phyloP scores from a whole-genome alignment of 2,329 filamentous ascomycete species.

The Gyromitra esculenta region DNA sequence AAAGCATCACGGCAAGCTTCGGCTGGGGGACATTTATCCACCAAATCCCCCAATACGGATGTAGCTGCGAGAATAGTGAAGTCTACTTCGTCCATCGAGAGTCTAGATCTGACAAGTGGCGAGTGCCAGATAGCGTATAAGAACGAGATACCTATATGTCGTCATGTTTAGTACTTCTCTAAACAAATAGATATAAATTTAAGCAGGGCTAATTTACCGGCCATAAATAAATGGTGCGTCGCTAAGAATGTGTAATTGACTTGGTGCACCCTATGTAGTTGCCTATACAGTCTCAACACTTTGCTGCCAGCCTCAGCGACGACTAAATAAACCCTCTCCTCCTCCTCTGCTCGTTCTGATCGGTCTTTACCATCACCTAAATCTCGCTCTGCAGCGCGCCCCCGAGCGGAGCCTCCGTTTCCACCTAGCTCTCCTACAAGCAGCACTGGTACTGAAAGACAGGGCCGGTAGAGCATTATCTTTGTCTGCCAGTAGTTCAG shows the following conservation, averaged over 20 bases:
- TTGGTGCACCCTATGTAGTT: constrained; percentile 84
- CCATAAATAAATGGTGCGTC: constrained; percentile 97
- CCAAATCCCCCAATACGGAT: constrained; percentile 88
- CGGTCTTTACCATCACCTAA: constrained; percentile 45
- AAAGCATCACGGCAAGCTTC: constrained; percentile 96
- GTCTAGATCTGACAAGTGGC: constrained; percentile 80
- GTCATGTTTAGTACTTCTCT: constrained; percentile 46
- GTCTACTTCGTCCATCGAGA: constrained; percentile 96
- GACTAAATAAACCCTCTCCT: constrained; percentile 91
- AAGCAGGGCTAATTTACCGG: constrained; percentile 68
- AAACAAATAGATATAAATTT: background rate
- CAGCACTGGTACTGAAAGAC: constrained; percentile 82
- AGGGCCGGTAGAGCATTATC: constrained; percentile 94
- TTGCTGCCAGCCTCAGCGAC: constrained; percentile 94
- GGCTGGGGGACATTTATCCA: constrained; percentile 92
- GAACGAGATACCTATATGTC: constrained; percentile 76
- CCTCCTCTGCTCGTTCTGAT: constrained; percentile 70
- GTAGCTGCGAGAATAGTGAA: constrained; percentile 94
- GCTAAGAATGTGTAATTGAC: constrained; percentile 97
- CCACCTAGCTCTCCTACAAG: constrained; percentile 78
- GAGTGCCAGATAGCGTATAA: constrained; percentile 98
- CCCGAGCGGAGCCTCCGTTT: constrained; percentile 47
- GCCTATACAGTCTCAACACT: constrained; percentile 87
- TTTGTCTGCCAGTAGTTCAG: constrained; percentile 98
- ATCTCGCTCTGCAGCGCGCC: constrained; percentile 50